Evolutionary conservation across 2,329 filamentous ascomycete species (phyloP).

Genomic region (Tolypocladium cylindrosporum): DNA sequence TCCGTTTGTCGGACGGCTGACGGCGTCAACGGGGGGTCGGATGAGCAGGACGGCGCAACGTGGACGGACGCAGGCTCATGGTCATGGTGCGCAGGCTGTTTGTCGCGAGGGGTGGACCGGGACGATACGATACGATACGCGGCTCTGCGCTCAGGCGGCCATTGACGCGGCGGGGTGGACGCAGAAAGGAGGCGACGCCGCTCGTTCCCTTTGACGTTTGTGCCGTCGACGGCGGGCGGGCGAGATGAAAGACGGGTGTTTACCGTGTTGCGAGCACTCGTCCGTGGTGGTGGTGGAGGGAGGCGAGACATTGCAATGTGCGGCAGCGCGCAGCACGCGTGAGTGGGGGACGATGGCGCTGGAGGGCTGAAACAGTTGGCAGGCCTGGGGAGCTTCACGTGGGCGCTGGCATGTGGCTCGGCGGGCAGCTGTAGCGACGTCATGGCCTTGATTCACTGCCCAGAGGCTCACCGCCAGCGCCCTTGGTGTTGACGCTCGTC

Average conservation of each 20-base stretch:
- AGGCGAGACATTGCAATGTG: neutral
- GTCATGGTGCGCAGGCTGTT: neutral
- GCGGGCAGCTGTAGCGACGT: neutral
- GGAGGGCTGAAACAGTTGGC: neutral
- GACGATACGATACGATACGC: neutral
- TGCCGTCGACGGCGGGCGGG: neutral
- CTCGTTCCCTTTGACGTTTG: neutral
- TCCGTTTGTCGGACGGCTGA: neutral
- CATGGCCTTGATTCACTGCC: neutral
- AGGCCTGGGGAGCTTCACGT: neutral
- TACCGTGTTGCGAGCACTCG: neutral
- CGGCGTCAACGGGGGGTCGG: neutral
- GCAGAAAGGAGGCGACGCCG: neutral
- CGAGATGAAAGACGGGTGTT: neutral
- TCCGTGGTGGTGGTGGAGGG: neutral
- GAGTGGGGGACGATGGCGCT: neutral
- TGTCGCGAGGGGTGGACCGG: neutral
- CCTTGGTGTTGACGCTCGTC: too few relatives aligned
- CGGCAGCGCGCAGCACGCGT: neutral
- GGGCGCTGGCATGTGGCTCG: neutral
- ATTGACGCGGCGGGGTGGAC: neutral
- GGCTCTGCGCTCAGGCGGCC: neutral
- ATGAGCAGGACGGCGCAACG: neutral
- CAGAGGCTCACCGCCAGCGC: too few relatives aligned
- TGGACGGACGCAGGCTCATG: neutral